A percentile compares a stretch with the other conserved stretches of the same genome.
Conservation (phyloP, 2,329 filamentous ascomycete species). For the Colletotrichum paranaense region DNA sequence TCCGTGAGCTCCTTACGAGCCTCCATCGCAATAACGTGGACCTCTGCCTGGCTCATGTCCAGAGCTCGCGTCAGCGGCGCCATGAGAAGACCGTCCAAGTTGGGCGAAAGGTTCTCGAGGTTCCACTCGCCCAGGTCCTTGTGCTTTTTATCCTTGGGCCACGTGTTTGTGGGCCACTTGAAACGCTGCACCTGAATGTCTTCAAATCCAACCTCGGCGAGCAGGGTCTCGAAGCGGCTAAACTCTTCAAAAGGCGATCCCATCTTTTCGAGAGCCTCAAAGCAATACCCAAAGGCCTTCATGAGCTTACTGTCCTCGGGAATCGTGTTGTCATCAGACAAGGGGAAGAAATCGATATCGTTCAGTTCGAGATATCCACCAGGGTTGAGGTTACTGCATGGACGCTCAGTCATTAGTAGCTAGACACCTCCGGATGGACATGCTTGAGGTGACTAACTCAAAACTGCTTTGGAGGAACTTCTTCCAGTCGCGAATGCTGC, state of each 20-base stretch:
- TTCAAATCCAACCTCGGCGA: slow-evolving; percentile 43
- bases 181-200: slow-evolving; percentile 42
- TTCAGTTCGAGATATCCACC: slow-evolving; percentile 33
- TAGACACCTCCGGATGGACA: not conserved
- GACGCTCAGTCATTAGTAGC: not conserved
- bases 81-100: slow-evolving; percentile 46
- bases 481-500: not conserved
- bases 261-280: not conserved
- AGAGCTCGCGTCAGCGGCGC: slow-evolving; percentile 49
- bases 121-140: slow-evolving; percentile 42
- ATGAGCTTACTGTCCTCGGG: not conserved
- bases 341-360: not conserved
- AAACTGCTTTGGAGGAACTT: not conserved
- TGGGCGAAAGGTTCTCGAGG: not conserved
- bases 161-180: slow-evolving; percentile 45
- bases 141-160: slow-evolving; percentile 44
- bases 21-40: slow-evolving; percentile 45
- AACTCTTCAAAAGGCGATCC: not conserved
- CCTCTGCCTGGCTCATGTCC: slow-evolving; percentile 47
- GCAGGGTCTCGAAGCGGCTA: not conserved
- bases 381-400: not conserved
- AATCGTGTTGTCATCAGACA: not conserved
- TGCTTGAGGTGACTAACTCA: not conserved
- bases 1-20: slow-evolving; percentile 47
- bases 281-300: not conserved